Evolutionary conservation across 1,284 basidiomycete genomes (phyloP).

Genomic region (Austropuccinia psidii): DNA sequence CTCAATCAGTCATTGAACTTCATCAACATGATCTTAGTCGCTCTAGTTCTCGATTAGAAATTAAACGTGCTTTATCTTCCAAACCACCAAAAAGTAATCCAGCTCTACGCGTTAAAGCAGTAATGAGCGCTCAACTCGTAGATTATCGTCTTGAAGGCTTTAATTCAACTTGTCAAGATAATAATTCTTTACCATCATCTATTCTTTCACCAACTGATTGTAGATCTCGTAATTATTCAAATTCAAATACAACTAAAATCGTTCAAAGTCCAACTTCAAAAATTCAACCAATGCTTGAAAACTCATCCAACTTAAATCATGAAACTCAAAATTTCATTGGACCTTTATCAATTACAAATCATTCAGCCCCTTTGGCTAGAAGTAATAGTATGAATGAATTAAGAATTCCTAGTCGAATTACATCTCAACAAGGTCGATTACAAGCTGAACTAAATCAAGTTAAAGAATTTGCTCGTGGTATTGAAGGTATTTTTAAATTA

Average conservation of each 20-base stretch:
- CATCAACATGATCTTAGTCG: conserved; percentile 11
- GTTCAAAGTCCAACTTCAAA: too few relatives aligned
- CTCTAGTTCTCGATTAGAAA: neutral
- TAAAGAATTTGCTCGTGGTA: conserved; percentile 35
- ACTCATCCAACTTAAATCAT: conserved; percentile 4
- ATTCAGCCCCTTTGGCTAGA: conserved; percentile 2
- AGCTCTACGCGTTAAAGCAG: conserved; percentile 6
- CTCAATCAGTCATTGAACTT: neutral
- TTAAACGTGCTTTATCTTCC: neutral
- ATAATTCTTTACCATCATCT: too few relatives aligned
- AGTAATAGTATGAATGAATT: conserved; percentile 37
- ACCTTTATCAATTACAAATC: neutral
- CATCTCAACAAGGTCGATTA: conserved; percentile 29
- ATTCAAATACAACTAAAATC: too few relatives aligned
- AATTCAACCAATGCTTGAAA: neutral
- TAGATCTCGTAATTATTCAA: too few relatives aligned
- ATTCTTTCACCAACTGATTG: neutral
- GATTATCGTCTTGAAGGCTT: neutral
- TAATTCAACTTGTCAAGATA: too few relatives aligned
- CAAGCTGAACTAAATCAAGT: conserved; percentile 33
- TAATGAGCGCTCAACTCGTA: neutral
- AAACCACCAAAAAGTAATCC: conserved; percentile 34
- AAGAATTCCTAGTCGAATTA: conserved; percentile 32
- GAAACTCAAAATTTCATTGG: too few relatives aligned
- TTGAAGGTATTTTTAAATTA: conserved; percentile 8